Evolutionary conservation across 495 filamentous ascomycete genomes (phyloP).

Genomic region (Beverwykella pulmonaria): DNA sequence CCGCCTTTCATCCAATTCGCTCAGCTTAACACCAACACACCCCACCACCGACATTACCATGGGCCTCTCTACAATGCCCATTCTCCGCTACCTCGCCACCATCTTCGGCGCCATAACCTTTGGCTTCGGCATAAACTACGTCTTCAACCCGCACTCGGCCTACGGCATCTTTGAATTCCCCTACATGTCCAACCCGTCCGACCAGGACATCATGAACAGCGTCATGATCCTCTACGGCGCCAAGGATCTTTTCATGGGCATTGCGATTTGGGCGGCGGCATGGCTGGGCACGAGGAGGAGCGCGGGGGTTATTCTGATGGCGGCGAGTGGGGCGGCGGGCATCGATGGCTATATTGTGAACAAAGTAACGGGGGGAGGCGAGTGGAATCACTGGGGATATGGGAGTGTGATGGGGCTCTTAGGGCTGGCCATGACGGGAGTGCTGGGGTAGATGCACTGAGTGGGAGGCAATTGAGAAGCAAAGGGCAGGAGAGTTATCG

Average conservation of each 20-base stretch:
- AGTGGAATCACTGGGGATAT: slow-evolving; percentile 62
- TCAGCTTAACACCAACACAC: not conserved
- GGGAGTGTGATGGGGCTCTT: slow-evolving; percentile 30
- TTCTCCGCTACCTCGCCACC: slow-evolving; percentile 38
- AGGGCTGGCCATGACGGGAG: not conserved
- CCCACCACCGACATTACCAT: not conserved
- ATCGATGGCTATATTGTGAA: slow-evolving; percentile 51
- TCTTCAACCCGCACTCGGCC: slow-evolving; percentile 51
- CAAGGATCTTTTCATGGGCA: slow-evolving; percentile 58
- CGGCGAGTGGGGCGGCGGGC: slow-evolving; percentile 50
- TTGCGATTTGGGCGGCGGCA: slow-evolving; percentile 49
- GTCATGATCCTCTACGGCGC: slow-evolving; percentile 56
- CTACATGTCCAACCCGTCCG: slow-evolving; percentile 40
- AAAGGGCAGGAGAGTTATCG: not conserved
- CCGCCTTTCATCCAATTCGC: not conserved
- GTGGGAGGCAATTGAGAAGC: not conserved
- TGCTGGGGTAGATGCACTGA: slow-evolving; percentile 1
- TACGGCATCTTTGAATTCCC: slow-evolving; percentile 33
- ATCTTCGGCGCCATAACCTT: slow-evolving; percentile 52
- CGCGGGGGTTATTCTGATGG: slow-evolving; percentile 53
- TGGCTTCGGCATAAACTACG: slow-evolving; percentile 55
- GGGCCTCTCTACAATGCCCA: not conserved
- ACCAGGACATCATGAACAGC: slow-evolving; percentile 46
- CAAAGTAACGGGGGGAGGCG: slow-evolving; percentile 49
- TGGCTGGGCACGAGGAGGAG: slow-evolving; percentile 49